Evolutionary conservation across 2,329 filamentous ascomycete species (phyloP).

Genomic region (Diaporthe australafricana): DNA sequence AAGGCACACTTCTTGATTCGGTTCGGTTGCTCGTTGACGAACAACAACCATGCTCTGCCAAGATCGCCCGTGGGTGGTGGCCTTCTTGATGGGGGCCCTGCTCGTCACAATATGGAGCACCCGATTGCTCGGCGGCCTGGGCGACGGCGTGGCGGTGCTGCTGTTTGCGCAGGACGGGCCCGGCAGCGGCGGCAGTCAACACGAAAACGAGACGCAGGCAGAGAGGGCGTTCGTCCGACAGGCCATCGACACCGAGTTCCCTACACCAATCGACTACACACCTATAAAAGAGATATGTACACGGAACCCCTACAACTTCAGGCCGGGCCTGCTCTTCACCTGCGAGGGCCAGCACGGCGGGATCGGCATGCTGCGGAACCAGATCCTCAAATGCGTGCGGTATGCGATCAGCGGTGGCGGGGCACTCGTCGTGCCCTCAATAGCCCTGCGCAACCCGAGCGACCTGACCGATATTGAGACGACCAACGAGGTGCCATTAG

Average conservation of each 20-base stretch:
- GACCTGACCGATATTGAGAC: conserved; percentile 48
- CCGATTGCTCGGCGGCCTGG: conserved; percentile 32
- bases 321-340: conserved; percentile 50
- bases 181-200: background rate
- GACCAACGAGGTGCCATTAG: conserved; percentile 43
- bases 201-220: conserved; percentile 23
- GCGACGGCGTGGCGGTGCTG: conserved; percentile 32
- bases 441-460: conserved; percentile 48
- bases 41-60: conserved; percentile 33
- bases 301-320: conserved; percentile 44
- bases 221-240: conserved; percentile 41
- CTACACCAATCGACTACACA: conserved; percentile 47
- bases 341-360: conserved; percentile 54
- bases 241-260: conserved; percentile 49
- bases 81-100: conserved; percentile 26
- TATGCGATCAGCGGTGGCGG: conserved; percentile 53
- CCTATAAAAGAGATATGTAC: conserved; percentile 49
- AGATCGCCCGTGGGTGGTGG: conserved; percentile 34
- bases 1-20: conserved; percentile 11
- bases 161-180: conserved; percentile 12
- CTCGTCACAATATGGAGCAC: conserved; percentile 36
- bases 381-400: conserved; percentile 54
- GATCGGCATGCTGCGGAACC: conserved; percentile 53
- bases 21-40: background rate
- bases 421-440: conserved; percentile 50